A percentile compares a stretch with the other conserved stretches of the same genome.
Evolutionary conservation across 2,329 filamentous ascomycete genomes (phyloP).

Genomic region (Apiospora arundinis): DNA sequence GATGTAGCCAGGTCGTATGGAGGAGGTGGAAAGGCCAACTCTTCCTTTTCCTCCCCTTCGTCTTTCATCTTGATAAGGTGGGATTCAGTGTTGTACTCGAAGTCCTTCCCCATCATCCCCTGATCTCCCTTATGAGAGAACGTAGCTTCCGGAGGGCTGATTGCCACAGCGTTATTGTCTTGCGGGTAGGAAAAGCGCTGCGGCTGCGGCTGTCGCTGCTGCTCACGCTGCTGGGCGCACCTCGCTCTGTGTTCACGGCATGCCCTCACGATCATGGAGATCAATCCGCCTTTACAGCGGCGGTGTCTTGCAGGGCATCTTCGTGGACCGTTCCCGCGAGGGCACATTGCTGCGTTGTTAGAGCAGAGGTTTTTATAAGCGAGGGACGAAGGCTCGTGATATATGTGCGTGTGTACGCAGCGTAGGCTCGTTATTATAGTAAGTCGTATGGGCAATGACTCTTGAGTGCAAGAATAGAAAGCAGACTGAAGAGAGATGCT

Average conservation of each 20-base stretch:
- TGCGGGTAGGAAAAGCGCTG: neutral
- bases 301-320: neutral
- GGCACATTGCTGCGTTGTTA: neutral
- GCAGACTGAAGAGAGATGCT: too few species aligned
- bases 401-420: neutral
- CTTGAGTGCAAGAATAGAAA: neutral
- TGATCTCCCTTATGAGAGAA: neutral
- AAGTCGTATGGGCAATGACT: neutral
- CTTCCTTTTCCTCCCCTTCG: neutral
- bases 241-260: neutral
- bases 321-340: neutral
- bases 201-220: neutral
- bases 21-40: neutral
- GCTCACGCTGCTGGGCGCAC: neutral
- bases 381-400: too few species aligned
- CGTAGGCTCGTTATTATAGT: neutral
- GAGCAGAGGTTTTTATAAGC: too few species aligned
- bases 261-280: neutral
- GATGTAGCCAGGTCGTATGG: neutral
- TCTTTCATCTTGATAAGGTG: neutral
- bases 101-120: neutral
- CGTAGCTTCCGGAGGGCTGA: neutral
- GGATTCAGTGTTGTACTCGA: neutral
- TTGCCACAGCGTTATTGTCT: neutral
- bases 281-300: neutral